Evolutionary conservation across 169 alveolate genomes (phyloP).

Genomic region (Cryptosporidium felis): DNA sequence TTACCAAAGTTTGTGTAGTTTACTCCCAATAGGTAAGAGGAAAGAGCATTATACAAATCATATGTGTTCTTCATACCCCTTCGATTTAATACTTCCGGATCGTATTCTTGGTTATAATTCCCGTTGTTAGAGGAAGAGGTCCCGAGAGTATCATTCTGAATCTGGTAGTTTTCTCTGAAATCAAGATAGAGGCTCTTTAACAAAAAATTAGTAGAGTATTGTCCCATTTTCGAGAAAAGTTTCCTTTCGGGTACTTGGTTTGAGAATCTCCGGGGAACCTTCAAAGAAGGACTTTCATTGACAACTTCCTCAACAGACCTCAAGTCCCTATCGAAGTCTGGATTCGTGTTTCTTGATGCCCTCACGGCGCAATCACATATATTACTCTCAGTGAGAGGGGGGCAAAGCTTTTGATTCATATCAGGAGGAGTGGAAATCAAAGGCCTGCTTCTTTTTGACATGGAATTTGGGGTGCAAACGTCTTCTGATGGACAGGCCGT

Average conservation of each 20-base stretch:
- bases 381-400: conserved; percentile 45
- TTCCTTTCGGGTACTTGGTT: not conserved
- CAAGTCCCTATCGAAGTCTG: conserved; percentile 1
- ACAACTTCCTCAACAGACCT: too few relatives aligned
- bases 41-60: not conserved
- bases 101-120: too few relatives aligned
- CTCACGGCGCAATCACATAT: conserved; percentile 39
- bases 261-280: too few relatives aligned
- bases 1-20: conserved; percentile 23
- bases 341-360: not conserved
- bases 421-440: conserved; percentile 69
- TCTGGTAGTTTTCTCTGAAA: conserved; percentile 26
- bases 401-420: conserved; percentile 63
- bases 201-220: conserved; percentile 1
- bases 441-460: conserved; percentile 63
- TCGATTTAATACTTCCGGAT: too few relatives aligned
- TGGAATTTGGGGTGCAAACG: conserved; percentile 38
- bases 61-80: not conserved
- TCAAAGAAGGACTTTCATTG: too few relatives aligned
- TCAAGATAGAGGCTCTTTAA: not conserved
- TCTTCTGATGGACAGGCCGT: conserved; percentile 20
- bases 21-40: conserved; percentile 39
- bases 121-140: too few relatives aligned
- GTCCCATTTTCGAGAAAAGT: not conserved
- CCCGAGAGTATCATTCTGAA: not conserved